Evolutionary conservation across 2,329 filamentous ascomycete species (phyloP).

Genomic region (Botrytis sinoallii): DNA sequence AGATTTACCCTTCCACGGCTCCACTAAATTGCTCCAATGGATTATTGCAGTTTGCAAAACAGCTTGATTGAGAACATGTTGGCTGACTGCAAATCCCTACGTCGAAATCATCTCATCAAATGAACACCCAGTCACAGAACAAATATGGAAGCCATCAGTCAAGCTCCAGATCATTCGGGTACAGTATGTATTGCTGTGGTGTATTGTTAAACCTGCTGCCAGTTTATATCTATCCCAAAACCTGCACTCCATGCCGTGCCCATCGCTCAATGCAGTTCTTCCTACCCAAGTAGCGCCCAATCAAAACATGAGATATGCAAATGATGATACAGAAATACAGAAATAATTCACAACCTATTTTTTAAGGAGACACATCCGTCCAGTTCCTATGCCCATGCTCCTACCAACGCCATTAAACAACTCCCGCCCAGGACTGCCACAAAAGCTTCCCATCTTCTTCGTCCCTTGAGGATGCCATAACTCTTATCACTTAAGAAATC

Average conservation of each 20-base stretch:
- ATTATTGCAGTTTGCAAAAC: neutral
- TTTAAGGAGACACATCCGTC: neutral
- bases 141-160: neutral
- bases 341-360: neutral
- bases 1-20: neutral
- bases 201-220: neutral
- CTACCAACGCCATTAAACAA: constrained; percentile 63
- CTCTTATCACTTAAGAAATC: constrained; percentile 75
- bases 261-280: neutral
- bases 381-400: constrained; percentile 53
- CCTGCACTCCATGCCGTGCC: neutral
- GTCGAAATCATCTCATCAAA: neutral
- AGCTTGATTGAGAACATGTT: neutral
- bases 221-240: constrained; percentile 3
- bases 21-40: neutral
- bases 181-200: neutral
- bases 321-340: neutral
- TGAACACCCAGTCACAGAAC: neutral
- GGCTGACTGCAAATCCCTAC: neutral
- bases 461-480: constrained; percentile 56
- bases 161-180: neutral
- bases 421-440: constrained; percentile 58
- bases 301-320: neutral
- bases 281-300: neutral
- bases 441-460: constrained; percentile 59